Conservation (phyloP, 345 rosid genomes). For the Adansonia digitata region DNA sequence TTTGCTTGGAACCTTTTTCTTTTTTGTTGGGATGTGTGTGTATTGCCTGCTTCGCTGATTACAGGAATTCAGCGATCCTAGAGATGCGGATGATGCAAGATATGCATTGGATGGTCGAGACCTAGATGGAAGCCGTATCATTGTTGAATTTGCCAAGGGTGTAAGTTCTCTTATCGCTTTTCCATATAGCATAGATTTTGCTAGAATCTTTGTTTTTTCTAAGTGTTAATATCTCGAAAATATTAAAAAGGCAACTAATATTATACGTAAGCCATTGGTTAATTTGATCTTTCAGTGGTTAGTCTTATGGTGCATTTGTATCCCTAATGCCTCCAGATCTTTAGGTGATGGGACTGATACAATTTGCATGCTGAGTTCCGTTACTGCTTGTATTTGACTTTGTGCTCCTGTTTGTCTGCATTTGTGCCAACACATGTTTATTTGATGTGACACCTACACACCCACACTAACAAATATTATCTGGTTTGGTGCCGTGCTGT, state of each 20-base stretch:
- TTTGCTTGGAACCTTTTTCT: neutral
- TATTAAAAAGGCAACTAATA: neutral
- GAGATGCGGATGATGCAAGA: slow-evolving; percentile 85
- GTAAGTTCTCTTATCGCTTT: slow-evolving; percentile 27
- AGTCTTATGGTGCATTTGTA: neutral
- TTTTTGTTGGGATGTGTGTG: neutral
- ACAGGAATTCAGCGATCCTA: slow-evolving; percentile 74
- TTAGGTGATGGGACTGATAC: neutral
- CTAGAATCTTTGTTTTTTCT: neutral
- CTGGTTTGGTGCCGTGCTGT: neutral
- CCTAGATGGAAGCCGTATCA: slow-evolving; percentile 66
- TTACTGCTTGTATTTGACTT: neutral
- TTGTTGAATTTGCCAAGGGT: slow-evolving; percentile 77
- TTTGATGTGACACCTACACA: neutral
- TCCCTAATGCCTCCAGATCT: neutral
- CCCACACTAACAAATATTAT: neutral
- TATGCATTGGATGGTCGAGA: slow-evolving; percentile 64
- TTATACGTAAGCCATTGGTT: neutral
- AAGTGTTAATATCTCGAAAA: neutral
- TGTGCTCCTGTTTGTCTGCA: neutral
- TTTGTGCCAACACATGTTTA: neutral
- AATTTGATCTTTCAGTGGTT: neutral
- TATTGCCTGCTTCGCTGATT: neutral
- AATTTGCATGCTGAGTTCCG: neutral
- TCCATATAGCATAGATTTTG: neutral